A percentile compares a stretch with the other conserved stretches of the same genome.
These are phyloP conservation scores for Epichloe uncinata DNA, from an alignment of 2,329 filamentous ascomycete genomes.

Conservation along the genomic window DNA sequence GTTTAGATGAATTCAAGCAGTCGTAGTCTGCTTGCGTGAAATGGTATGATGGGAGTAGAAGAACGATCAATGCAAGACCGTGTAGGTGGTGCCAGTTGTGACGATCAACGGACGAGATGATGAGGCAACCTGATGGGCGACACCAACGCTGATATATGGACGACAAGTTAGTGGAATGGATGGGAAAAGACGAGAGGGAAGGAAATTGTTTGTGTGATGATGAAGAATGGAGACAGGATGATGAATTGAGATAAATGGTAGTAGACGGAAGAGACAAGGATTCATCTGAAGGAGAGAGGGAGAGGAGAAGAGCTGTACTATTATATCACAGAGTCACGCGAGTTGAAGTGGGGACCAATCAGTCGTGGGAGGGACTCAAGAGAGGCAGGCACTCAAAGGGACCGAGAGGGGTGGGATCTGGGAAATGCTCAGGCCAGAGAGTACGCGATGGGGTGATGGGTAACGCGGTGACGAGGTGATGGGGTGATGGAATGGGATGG, in stretches of 20 bases:
- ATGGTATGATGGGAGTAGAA: background rate
- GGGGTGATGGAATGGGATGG: background rate
- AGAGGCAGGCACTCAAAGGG: background rate
- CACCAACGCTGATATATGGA: background rate
- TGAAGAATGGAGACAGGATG: conserved; percentile 4
- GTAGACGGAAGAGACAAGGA: background rate
- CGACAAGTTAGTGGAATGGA: background rate
- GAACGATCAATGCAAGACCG: background rate
- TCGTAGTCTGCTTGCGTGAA: background rate
- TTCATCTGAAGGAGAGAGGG: background rate
- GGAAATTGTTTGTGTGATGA: background rate
- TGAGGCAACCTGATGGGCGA: background rate
- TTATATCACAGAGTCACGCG: conserved; percentile 13
- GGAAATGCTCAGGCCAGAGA: too few relatives aligned
- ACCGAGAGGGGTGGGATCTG: background rate
- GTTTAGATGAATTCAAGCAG: background rate
- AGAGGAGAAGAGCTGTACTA: conserved; percentile 9
- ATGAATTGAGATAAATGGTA: background rate
- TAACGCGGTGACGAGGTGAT: background rate
- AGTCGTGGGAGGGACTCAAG: background rate
- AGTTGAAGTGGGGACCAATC: conserved; percentile 11
- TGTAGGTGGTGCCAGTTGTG: background rate
- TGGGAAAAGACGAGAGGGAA: background rate
- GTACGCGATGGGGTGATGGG: too few relatives aligned
- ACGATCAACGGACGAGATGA: background rate